These are phyloP conservation scores for Fabrea salina DNA, from an alignment of 169 alveolate genomes.

Conservation along the genomic window DNA sequence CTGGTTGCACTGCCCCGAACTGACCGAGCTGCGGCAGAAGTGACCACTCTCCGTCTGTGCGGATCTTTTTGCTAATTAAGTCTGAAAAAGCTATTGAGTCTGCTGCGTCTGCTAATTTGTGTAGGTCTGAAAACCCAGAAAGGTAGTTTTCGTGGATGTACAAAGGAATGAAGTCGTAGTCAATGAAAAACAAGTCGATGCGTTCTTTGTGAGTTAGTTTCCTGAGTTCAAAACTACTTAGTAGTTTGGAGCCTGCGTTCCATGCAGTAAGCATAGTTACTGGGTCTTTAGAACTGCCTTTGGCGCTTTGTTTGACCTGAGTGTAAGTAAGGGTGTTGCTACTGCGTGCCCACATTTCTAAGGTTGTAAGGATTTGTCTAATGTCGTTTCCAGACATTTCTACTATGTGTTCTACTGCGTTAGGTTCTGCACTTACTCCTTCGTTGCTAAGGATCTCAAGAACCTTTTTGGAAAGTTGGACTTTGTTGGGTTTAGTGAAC, in stretches of 20 bases:
- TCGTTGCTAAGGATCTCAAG: conserved; percentile 85
- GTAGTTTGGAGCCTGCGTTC: conserved; percentile 82
- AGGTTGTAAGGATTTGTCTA: conserved; percentile 87
- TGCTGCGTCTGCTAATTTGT: conserved; percentile 75
- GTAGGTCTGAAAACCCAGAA: conserved; percentile 50
- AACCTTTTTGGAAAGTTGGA: conserved; percentile 79
- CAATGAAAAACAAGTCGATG: conserved; percentile 90
- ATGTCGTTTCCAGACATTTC: conserved; percentile 91
- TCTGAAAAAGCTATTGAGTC: conserved; percentile 85
- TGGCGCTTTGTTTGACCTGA: conserved; percentile 64
- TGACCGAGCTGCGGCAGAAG: conserved; percentile 83
- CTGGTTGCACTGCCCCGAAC: conserved; percentile 79
- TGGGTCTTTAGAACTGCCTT: conserved; percentile 76
- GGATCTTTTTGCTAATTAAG: conserved; percentile 69
- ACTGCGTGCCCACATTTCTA: conserved; percentile 83
- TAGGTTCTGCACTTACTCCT: conserved; percentile 78
- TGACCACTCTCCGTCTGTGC: conserved; percentile 84
- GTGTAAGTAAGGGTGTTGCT: conserved; percentile 53
- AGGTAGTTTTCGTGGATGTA: conserved; percentile 92
- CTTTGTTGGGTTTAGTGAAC: conserved; percentile 86
- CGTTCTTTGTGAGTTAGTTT: conserved; percentile 59
- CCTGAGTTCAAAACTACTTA: conserved; percentile 68
- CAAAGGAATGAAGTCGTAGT: conserved; percentile 92
- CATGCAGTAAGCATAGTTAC: conserved; percentile 80
- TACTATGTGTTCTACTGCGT: conserved; percentile 83